Percentiles rank a stretch among this genome's conserved stretches.
phyloP scores from a whole-genome alignment of 129 eudicot genomes.

The Flaveria bidentis region DNA sequence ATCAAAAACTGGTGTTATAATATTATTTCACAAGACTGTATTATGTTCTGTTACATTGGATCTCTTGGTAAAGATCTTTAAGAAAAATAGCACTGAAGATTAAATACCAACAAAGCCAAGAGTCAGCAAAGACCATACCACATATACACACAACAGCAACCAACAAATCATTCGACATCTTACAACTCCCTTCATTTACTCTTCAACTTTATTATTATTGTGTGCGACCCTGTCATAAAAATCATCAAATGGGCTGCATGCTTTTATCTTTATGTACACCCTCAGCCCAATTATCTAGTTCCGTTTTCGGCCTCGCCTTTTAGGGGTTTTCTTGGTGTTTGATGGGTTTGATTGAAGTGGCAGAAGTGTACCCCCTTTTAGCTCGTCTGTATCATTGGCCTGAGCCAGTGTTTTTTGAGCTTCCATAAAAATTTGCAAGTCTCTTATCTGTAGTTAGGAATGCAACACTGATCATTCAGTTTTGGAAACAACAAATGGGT shows the following conservation, averaged over 20 bases:
- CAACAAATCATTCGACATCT: conserved; percentile 2
- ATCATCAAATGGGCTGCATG: neutral
- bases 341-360: conserved; percentile 62
- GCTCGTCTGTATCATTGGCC: conserved; percentile 48
- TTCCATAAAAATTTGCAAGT: conserved; percentile 64
- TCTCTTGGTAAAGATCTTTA: neutral
- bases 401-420: conserved; percentile 62
- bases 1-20: neutral
- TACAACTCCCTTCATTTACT: neutral
- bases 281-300: conserved; percentile 35
- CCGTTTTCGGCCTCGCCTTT: conserved; percentile 65
- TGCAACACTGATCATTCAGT: conserved; percentile 1
- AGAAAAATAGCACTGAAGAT: neutral
- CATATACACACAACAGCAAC: conserved; percentile 8
- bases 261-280: conserved; percentile 21
- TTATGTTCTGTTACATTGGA: neutral
- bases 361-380: conserved; percentile 76
- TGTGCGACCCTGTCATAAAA: neutral
- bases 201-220: neutral
- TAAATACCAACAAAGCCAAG: neutral
- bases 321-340: conserved; percentile 43
- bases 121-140: neutral
- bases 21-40: neutral
- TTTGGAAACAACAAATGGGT: neutral
- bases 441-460: conserved; percentile 59